phyloP scores from a whole-genome alignment of 176 grass and related monocot species.

The Oryza glumipatula region DNA sequence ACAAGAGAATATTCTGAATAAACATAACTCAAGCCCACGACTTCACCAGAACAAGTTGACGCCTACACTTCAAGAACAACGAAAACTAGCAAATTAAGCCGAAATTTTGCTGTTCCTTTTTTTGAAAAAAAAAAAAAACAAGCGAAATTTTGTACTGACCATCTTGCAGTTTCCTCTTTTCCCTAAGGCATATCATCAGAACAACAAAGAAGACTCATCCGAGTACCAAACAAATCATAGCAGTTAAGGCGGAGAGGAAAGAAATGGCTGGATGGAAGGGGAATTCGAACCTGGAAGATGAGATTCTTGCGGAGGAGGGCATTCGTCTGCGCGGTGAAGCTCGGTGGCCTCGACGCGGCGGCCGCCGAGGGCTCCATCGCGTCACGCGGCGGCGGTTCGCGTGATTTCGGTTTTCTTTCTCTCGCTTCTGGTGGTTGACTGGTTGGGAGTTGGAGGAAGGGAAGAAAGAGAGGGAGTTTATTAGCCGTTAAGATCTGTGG shows the following conservation, averaged over 20 bases:
- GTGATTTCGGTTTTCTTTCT: background rate
- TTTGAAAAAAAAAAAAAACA: background rate
- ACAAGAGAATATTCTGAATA: background rate
- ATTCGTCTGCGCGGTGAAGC: constrained; percentile 65
- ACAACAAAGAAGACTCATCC: background rate
- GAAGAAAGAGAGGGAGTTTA: background rate
- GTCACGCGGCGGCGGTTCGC: constrained; percentile 32
- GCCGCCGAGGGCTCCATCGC: constrained; percentile 37
- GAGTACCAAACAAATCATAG: background rate
- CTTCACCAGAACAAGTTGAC: background rate
- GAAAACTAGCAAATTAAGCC: background rate
- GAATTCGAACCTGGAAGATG: constrained; percentile 53
- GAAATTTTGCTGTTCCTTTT: background rate
- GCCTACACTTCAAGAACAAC: background rate
- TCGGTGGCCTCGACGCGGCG: constrained; percentile 30
- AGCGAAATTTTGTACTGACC: background rate
- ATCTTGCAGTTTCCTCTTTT: background rate
- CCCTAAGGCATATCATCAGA: background rate
- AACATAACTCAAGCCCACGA: background rate
- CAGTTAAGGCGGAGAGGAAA: background rate
- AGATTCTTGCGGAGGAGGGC: constrained; percentile 70
- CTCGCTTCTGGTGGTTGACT: background rate
- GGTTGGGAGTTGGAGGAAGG: background rate
- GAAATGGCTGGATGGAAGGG: background rate
- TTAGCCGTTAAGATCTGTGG: constrained; percentile 25